Percentiles rank a stretch among this genome's conserved stretches.
phyloP scores from a whole-genome alignment of 225 moss, liverwort and hornwort genomes.

The Bryoerythrophyllum caledonicum region DNA sequence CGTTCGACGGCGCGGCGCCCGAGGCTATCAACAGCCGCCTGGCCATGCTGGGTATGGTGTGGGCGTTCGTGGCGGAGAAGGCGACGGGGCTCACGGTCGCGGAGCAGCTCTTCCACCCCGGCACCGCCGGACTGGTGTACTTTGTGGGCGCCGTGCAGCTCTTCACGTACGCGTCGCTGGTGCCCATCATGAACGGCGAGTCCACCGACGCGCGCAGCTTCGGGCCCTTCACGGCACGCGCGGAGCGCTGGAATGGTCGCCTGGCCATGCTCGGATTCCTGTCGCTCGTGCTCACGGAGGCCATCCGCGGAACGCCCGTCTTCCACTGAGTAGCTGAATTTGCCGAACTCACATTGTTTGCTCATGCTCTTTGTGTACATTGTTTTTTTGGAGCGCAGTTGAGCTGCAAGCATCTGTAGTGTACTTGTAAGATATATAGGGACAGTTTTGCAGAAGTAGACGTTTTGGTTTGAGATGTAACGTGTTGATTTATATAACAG shows the following conservation, averaged over 20 bases:
- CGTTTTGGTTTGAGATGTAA: not conserved
- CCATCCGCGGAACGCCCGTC: not conserved
- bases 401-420: not conserved
- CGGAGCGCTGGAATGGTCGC: constrained; percentile 20
- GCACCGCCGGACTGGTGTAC: constrained; percentile 28
- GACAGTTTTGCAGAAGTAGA: constrained; percentile 1
- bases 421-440: not conserved
- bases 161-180: constrained; percentile 40
- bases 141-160: constrained; percentile 23
- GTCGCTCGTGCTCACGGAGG: constrained; percentile 33
- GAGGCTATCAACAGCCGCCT: too few species aligned
- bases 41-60: constrained; percentile 15
- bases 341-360: not conserved
- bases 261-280: not conserved
- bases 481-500: not conserved
- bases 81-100: constrained; percentile 39
- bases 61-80: constrained; percentile 31
- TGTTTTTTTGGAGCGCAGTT: not conserved
- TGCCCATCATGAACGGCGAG: constrained; percentile 53
- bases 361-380: not conserved
- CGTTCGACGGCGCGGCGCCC: too few species aligned
- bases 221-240: constrained; percentile 41
- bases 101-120: constrained; percentile 34
- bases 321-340: not conserved
- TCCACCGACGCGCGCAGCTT: constrained; percentile 51